Conservation (phyloP, 2,329 filamentous ascomycete species). For the Nothopassalora personata region DNA sequence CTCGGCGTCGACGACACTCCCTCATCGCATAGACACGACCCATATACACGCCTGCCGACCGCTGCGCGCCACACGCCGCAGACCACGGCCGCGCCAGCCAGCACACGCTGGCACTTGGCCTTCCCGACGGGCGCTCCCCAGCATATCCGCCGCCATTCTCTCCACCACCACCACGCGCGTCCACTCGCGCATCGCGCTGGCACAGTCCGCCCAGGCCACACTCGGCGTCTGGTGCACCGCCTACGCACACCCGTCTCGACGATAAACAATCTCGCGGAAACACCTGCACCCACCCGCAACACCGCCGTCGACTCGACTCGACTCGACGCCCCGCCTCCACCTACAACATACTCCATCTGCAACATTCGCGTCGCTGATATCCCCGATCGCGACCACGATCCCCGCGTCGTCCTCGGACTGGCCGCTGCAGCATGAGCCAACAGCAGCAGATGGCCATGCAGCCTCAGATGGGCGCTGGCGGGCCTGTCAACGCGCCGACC, state of each 20-base stretch:
- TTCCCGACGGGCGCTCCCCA: neutral
- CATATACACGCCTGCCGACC: neutral
- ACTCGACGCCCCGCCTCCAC: neutral
- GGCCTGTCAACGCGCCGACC: conserved; percentile 25
- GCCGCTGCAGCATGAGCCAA: conserved; percentile 49
- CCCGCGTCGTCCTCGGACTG: neutral
- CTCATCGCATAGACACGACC: neutral
- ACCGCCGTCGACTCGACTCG: too few species aligned
- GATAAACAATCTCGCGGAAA: neutral
- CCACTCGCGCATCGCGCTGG: neutral
- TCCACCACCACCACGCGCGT: neutral
- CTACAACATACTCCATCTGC: neutral
- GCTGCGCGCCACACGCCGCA: neutral
- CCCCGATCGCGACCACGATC: neutral
- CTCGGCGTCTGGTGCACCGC: neutral
- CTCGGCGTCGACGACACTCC: neutral
- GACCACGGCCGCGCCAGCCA: neutral
- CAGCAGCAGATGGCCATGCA: conserved; percentile 60
- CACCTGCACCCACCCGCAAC: neutral
- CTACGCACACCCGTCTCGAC: neutral
- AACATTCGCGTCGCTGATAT: neutral
- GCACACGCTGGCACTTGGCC: neutral
- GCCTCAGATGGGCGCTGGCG: conserved; percentile 52
- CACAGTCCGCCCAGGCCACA: neutral
- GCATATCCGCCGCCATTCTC: neutral